Conservation (phyloP, 441 rosid species). For the Capsella rubella region DNA sequence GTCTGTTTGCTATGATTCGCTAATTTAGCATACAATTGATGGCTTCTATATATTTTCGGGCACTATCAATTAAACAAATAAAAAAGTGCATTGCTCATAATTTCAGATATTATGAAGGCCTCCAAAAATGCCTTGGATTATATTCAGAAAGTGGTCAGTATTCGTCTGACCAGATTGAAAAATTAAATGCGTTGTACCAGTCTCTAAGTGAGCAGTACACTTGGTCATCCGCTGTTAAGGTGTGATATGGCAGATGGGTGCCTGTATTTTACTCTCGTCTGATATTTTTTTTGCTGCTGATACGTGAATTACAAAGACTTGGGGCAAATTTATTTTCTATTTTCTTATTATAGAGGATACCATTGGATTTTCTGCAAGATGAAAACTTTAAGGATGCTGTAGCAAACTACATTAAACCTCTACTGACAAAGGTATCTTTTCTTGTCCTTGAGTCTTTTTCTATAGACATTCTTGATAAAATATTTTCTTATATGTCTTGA, state of each 20-base stretch:
- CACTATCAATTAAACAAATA: conserved; percentile 18
- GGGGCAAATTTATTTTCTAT: conserved; percentile 1
- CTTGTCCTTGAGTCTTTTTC: conserved; percentile 17
- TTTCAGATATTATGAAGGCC: conserved; percentile 93
- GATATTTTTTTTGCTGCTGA: conserved; percentile 25
- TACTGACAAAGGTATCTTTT: conserved; percentile 77
- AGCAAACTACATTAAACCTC: conserved; percentile 79
- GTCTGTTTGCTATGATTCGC: conserved; percentile 19
- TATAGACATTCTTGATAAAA: conserved; percentile 13
- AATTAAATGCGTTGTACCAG: conserved; percentile 77
- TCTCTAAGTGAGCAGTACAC: conserved; percentile 76
- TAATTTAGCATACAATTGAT: conserved; percentile 2
- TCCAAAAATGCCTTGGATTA: conserved; percentile 83
- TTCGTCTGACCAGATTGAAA: conserved; percentile 79
- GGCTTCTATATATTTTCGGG: conserved; percentile 23
- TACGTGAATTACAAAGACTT: not conserved
- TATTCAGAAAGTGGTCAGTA: conserved; percentile 66
- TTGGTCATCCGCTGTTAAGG: conserved; percentile 99
- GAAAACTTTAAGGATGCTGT: conserved; percentile 87
- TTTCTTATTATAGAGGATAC: conserved; percentile 75
- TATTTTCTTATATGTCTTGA: conserved; percentile 32
- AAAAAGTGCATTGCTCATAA: conserved; percentile 13
- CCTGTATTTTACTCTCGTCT: not conserved
- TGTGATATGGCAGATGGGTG: conserved; percentile 39
- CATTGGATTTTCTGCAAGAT: conserved; percentile 96